These are phyloP conservation scores for Eragrostis tef DNA, from an alignment of 202 grass and related monocot genomes.

Conservation along the genomic window DNA sequence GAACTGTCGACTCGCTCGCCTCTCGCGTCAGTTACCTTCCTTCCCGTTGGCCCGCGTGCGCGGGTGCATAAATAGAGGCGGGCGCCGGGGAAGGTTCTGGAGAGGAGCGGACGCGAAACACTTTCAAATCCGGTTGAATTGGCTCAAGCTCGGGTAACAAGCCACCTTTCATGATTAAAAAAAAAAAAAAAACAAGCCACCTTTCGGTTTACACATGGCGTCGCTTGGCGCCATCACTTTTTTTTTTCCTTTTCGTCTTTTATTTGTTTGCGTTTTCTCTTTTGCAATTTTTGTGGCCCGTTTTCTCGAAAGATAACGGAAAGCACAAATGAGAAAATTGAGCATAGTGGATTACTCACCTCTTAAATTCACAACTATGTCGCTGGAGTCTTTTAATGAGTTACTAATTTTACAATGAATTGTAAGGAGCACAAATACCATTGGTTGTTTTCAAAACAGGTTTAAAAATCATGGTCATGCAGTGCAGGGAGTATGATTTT, in stretches of 20 bases:
- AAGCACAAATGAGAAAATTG: too few species aligned
- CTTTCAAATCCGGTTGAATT: conserved; percentile 58
- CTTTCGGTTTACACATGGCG: conserved; percentile 33
- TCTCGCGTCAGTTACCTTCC: background rate
- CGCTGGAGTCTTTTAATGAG: too few species aligned
- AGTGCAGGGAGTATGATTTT: too few species aligned
- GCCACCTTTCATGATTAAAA: background rate
- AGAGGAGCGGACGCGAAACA: conserved; percentile 51
- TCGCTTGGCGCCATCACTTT: conserved; percentile 14
- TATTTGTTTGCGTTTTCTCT: background rate
- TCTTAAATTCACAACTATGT: too few species aligned
- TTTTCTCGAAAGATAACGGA: too few species aligned
- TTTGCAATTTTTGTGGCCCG: background rate
- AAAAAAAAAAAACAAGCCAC: too few species aligned
- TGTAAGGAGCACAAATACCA: too few species aligned
- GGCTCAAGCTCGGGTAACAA: background rate
- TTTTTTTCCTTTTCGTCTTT: background rate
- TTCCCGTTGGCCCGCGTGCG: background rate
- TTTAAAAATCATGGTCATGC: too few species aligned
- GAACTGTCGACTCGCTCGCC: background rate
- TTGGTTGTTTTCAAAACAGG: too few species aligned
- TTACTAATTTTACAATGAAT: too few species aligned
- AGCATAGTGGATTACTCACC: too few species aligned
- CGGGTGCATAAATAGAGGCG: conserved; percentile 23
- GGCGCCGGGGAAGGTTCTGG: conserved; percentile 55